Conservation (phyloP, 257 asterid species). For the Verbena officinalis region DNA sequence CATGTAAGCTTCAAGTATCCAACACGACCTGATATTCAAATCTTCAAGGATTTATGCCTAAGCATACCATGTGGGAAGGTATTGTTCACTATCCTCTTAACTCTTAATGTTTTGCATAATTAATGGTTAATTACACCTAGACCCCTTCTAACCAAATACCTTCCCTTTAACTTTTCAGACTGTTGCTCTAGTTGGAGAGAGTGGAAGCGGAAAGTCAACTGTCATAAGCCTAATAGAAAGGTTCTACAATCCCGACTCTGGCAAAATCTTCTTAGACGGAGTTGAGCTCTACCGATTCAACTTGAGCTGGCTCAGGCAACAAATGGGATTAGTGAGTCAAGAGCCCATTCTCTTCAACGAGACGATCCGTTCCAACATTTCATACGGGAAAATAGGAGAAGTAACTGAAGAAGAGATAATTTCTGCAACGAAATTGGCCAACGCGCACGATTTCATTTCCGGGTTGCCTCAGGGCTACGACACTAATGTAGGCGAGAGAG, state of each 20-base stretch:
- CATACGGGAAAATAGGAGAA: constrained; percentile 60
- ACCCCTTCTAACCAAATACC: no score
- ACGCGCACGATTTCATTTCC: constrained; percentile 70
- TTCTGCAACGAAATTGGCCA: constrained; percentile 62
- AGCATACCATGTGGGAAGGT: constrained; percentile 81
- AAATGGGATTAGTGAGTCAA: constrained; percentile 83
- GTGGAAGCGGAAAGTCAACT: constrained; percentile 83
- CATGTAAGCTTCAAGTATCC: constrained; percentile 71
- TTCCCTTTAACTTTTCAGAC: constrained; percentile 40
- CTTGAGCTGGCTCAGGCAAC: constrained; percentile 75
- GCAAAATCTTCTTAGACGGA: constrained; percentile 50
- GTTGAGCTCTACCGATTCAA: constrained; percentile 49
- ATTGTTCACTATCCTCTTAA: background rate
- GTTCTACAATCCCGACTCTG: constrained; percentile 70
- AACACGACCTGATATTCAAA: constrained; percentile 65
- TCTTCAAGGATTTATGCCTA: constrained; percentile 66
- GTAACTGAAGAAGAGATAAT: constrained; percentile 67
- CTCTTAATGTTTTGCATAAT: background rate
- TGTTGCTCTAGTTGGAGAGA: constrained; percentile 85
- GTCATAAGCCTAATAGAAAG: constrained; percentile 69
- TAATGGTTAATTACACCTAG: no score
- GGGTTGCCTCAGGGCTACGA: constrained; percentile 74
- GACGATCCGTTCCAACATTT: constrained; percentile 69
- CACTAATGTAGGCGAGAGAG: constrained; percentile 72
- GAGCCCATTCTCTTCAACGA: constrained; percentile 85